Evolutionary conservation across 768 basidiomycete genomes (phyloP), one percentile per base, ranked within the genome.

Genomic region (Leccinellum albellum): DNA sequence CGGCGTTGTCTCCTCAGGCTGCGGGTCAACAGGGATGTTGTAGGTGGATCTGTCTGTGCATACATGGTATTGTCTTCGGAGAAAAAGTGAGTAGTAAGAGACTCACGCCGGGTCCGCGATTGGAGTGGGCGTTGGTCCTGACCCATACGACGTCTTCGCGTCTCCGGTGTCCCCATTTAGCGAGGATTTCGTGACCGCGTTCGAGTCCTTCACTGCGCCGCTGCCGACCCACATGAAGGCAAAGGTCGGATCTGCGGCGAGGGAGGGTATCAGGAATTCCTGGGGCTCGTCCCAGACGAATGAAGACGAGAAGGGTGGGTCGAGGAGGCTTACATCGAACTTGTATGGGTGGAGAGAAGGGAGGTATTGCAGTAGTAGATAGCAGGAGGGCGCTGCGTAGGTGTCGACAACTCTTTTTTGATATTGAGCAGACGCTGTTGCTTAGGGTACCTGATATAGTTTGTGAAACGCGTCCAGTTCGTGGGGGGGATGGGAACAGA

Each of bases 81-180:
- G 29, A n/a, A 29, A 29, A 8, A 45, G 48, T 6, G 21, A 24
- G 53, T 57, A 33, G 31, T 37, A 15, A n/a, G 3, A 13, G 9
- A 40, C 85, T 64, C 69, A 89, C 88, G 55, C 89, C 89, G 53
- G 92, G 87, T 2, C 90, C 90, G n/a, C 77, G 77, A 69, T 90
- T 89, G 24, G 75, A 80, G 20, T 73, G 78, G 57, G 80, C 81
- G 70, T 98, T 99, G 47, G 92, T 95, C 76, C 92, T 94, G 55
- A 97, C 88, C 95, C 96, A 98, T 6, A 97, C 91, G 21, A 99
- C 91, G 68, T 99, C 96, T 66, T 99, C 96, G 66, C 94, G 96
- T 50, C 97, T 75, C 45, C 94, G 77, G 69, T 93, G 95, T 4
- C 95, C 96, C 96, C 96, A 99, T 72, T 85, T 89, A 1, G 88